A percentile compares a stretch with the other conserved stretches of the same genome.
These are phyloP conservation scores for Alnus glutinosa DNA, from an alignment of 306 rosid genomes.

Conservation along the genomic window DNA sequence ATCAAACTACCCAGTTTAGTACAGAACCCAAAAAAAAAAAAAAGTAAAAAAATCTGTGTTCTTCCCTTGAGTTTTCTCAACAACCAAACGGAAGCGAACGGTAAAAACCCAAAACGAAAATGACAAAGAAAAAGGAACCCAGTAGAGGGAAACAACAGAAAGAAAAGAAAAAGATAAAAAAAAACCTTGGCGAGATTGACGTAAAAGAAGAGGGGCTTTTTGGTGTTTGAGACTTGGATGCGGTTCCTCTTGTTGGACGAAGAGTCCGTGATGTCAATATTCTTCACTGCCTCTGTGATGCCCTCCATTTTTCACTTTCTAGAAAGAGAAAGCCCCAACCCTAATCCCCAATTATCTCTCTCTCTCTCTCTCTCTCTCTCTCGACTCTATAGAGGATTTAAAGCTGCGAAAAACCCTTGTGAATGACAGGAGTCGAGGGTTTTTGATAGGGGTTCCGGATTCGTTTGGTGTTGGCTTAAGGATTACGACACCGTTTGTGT, in stretches of 20 bases:
- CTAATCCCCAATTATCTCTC: neutral
- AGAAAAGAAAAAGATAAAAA: neutral
- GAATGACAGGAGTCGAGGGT: neutral
- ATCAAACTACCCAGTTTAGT: neutral
- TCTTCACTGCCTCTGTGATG: conserved; percentile 54
- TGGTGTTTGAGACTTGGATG: conserved; percentile 75
- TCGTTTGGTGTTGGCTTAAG: neutral
- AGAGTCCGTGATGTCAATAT: conserved; percentile 48
- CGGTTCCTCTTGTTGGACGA: conserved; percentile 55
- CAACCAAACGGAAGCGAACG: neutral
- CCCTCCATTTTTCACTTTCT: conserved; percentile 42
- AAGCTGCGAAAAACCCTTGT: neutral
- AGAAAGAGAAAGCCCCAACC: neutral
- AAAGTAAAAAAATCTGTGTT: neutral
- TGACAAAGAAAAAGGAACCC: no score
- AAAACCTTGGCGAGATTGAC: conserved; percentile 73
- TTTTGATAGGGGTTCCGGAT: neutral
- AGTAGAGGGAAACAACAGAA: no score
- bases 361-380: neutral
- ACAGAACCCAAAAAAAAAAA: neutral
- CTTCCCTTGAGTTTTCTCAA: neutral
- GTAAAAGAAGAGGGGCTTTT: conserved; percentile 74
- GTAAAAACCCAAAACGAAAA: no score
- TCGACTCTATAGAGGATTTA: neutral
- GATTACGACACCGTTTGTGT: neutral